Base-by-base conservation (phyloP, 1,284 basidiomycete species). In the Cryptococcus deneoformans region DNA sequence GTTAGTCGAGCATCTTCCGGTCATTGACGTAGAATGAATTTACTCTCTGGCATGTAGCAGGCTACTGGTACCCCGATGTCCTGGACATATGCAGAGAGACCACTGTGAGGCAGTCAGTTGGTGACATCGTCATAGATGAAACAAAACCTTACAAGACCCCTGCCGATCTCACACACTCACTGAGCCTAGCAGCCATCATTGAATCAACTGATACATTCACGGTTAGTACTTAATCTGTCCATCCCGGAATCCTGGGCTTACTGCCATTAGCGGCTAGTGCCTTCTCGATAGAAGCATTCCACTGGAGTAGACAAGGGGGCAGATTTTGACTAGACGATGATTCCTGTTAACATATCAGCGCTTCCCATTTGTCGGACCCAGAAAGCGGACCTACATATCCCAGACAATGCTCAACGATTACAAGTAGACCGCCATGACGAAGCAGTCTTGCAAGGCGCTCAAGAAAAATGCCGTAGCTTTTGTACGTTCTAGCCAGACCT, bases 371-470 rank as follows among this genome's bases (percentile, higher is more conserved):
- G n/a, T 4, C 14, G 35, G 38, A 20, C 20, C 46, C 16, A 12
- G 14, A 45, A 10, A 5, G 6, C 8, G 38, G 8, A 68, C 72
- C 61, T 43, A 77, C 76, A 46, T 66, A 74, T 29, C 54, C 57
- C 2, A 69, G 58, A 43, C 75, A 71, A 35, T 57, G 55, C 58
- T 78, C 76, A 8, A 72, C 69, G 16, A 77, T 55, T 2, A 77
- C 63, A 24, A 78, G 53, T 50, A 77, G 42, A 1, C 76, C 76
- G 9, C 68, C 69, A 0, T 67, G 69, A 20, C 67, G 62, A 5
- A 78, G 61, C 1, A 69, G 52, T 9, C 66, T 49, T 1, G 74
- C 69, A 2, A 77, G 65, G 16, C 71, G 58, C 50, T 70, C 64
- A 35, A 77, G 46, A 11, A 78, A 53, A 5, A 53, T 37, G 11